Evolutionary conservation across 179 eudicot genomes (phyloP), one percentile per base, ranked within the genome.

Genomic region (Beta lomatogona): DNA sequence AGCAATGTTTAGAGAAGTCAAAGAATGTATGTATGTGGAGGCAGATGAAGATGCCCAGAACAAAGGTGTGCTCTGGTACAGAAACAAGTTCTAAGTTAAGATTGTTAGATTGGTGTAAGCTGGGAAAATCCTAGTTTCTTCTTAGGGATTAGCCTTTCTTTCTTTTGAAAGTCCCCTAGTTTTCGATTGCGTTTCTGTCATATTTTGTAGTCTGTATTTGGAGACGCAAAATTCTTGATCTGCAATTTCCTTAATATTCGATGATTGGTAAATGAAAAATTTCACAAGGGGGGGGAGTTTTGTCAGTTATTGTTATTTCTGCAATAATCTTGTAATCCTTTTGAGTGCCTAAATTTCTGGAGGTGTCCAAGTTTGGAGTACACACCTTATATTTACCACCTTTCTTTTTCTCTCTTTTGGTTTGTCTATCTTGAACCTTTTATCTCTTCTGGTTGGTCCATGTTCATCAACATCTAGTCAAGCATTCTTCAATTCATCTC

Each of bases 11-110:
- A 82, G 93, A 73, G 93, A 90, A 67, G 87, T 87, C 6, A 90
- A 90, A 80, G 91, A 90, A 80, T 90, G 93, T 80, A 61, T 88
- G 19, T 90, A 87, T 63, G 93, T 90, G 9, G 91, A 85, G 59
- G 64, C 87, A 31, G 93, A 90, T 61, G 89, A 85, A 22, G 84
- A 71, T 2, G 57, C 46, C 19, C 79, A 84, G 80, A 84, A 69
- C 72, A 87, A 85, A 78, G 91, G 90, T 25, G 83, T 87, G 48
- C 83, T 87, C 67, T 83, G 87, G 84, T 82, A 83, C 79, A 82
- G 81, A 3, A 90, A 90, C 75, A 88, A 90, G 86, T 48, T 90
- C 14, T 88, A 79, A 86, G 19, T 59, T 16, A 31, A 19, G 10
- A 45, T 4, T 52, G 25, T 65, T 55, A 50, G 70, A 31, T 53